Evolutionary conservation across 2,329 filamentous ascomycete genomes (phyloP).

Genomic region (Talaromyces sp.): DNA sequence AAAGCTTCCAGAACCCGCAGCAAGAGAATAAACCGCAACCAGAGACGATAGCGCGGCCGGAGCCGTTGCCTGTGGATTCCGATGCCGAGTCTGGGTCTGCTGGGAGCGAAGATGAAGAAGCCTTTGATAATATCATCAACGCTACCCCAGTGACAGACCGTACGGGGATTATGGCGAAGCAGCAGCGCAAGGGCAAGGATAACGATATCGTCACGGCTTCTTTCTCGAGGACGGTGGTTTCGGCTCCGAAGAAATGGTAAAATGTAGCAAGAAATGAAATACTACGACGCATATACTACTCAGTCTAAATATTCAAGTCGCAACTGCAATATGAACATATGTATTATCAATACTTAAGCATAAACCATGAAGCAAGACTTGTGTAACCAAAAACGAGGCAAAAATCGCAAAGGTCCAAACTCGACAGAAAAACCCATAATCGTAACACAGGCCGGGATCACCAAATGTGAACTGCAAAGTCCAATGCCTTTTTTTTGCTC

Average conservation of each 20-base stretch:
- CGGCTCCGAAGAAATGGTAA: conserved; percentile 40
- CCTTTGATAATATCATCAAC: conserved; percentile 89
- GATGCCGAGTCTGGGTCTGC: conserved; percentile 70
- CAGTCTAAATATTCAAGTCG: not conserved
- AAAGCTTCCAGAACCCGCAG: conserved; percentile 67
- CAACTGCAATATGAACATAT: not conserved
- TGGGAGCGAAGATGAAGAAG: conserved; percentile 54
- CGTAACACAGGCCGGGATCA: not conserved
- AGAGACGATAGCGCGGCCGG: conserved; percentile 58
- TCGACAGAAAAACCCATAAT: not conserved
- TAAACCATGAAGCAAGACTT: not conserved
- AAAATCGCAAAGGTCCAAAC: not conserved
- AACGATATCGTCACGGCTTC: conserved; percentile 43
- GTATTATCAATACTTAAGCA: not conserved
- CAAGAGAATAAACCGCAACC: conserved; percentile 47
- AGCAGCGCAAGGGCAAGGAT: conserved; percentile 47
- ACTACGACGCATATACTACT: not conserved
- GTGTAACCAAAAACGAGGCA: not conserved
- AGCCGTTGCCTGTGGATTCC: conserved; percentile 52
- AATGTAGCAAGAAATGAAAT: not conserved
- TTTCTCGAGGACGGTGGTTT: conserved; percentile 45
- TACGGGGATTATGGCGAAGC: conserved; percentile 64
- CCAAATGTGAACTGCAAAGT: not conserved
- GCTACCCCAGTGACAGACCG: conserved; percentile 85
- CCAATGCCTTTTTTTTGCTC: not conserved